phyloP scores from a whole-genome alignment of 2,329 filamentous ascomycete species.

The Chaetothyriales sp. region DNA sequence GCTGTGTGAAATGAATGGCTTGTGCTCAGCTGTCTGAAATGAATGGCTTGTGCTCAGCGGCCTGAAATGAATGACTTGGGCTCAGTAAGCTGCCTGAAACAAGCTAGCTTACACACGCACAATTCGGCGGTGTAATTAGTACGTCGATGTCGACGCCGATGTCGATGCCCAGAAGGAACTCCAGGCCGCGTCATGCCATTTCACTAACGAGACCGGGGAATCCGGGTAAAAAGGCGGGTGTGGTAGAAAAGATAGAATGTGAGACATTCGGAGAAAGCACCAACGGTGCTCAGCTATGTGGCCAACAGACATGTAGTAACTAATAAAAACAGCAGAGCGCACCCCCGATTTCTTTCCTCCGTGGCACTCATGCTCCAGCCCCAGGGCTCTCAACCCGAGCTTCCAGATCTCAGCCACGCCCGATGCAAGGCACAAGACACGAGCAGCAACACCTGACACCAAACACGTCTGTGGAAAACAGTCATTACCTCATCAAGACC shows the following conservation, averaged over 20 bases:
- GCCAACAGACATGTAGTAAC: background rate
- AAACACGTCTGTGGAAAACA: background rate
- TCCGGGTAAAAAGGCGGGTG: background rate
- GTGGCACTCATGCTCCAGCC: background rate
- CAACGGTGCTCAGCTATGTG: background rate
- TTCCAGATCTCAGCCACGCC: background rate
- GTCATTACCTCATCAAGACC: slow-evolving; percentile 13
- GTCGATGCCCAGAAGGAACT: too few species aligned
- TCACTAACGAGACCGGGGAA: too few species aligned
- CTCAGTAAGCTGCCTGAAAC: too few species aligned
- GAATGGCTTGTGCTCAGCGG: too few species aligned
- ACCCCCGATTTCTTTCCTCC: background rate
- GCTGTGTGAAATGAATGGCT: too few species aligned
- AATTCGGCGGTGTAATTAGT: too few species aligned
- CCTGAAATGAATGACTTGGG: too few species aligned
- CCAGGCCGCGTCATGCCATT: too few species aligned
- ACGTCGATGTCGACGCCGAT: too few species aligned
- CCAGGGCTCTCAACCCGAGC: background rate
- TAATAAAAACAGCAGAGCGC: background rate
- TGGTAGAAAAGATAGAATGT: background rate
- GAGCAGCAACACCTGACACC: background rate
- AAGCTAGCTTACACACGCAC: too few species aligned
- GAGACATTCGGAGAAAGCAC: background rate
- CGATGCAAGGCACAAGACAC: background rate
- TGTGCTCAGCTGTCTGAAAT: too few species aligned